Conservation (phyloP, 2,329 filamentous ascomycete genomes). For the Scedosporium dehoogii region DNA sequence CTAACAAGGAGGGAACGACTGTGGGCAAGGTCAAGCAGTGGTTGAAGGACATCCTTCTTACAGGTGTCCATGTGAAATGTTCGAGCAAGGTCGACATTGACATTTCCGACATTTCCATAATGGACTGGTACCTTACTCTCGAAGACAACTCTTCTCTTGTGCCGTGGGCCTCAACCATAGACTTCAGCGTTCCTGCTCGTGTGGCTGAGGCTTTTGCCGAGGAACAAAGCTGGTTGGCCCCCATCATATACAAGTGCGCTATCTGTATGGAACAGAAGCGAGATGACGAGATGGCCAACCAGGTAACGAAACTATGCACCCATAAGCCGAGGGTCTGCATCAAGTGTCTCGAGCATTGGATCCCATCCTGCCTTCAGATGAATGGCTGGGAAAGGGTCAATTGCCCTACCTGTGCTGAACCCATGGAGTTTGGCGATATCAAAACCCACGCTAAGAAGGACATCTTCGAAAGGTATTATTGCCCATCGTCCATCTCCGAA, state of each 20-base stretch:
- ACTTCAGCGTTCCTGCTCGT: not conserved
- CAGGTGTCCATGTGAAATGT: not conserved
- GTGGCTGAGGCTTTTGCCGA: not conserved
- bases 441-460: not conserved
- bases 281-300: not conserved
- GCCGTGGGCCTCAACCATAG: not conserved
- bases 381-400: constrained; percentile 3
- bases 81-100: not conserved
- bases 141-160: not conserved
- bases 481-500: not conserved
- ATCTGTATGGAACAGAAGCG: not conserved
- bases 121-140: not conserved
- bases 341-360: not conserved
- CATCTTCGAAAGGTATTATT: constrained; percentile 4
- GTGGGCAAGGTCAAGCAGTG: not conserved
- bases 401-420: not conserved
- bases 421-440: not conserved
- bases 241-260: not conserved
- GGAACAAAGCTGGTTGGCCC: constrained; percentile 1
- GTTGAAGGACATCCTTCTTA: not conserved
- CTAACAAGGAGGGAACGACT: not conserved
- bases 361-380: not conserved
- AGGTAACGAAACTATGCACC: not conserved
- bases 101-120: not conserved
- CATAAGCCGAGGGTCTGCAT: not conserved